Conservation (phyloP, 75 land plant species). For the Isoetes taiwanensis region DNA sequence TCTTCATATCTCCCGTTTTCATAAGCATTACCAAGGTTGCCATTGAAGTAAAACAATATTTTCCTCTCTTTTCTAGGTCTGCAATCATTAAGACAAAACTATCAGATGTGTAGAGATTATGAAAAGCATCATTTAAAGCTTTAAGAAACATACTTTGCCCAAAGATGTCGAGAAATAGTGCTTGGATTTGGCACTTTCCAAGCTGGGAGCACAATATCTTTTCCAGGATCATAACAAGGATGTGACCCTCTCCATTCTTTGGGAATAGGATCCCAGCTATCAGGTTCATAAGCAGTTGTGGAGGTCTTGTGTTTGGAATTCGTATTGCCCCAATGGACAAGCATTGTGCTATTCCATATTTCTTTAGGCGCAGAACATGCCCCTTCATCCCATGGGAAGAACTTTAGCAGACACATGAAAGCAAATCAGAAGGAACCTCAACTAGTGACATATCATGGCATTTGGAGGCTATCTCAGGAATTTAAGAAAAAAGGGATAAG, state of each 20-base stretch:
- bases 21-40: conserved; percentile 74
- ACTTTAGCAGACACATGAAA: conserved; percentile 36
- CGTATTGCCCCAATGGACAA: conserved; percentile 97
- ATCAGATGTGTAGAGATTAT: no score
- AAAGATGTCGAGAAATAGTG: conserved; percentile 28
- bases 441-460: no score
- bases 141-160: conserved; percentile 70
- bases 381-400: conserved; percentile 98
- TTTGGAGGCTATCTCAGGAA: no score
- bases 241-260: conserved; percentile 55
- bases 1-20: conserved; percentile 62
- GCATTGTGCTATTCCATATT: conserved; percentile 93
- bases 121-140: not conserved
- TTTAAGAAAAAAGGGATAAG: no score
- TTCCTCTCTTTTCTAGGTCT: conserved; percentile 47
- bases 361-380: conserved; percentile 98
- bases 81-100: conserved; percentile 9
- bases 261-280: conserved; percentile 72
- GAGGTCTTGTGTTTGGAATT: conserved; percentile 76
- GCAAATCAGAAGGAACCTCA: no score
- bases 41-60: conserved; percentile 82
- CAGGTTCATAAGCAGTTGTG: conserved; percentile 76
- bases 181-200: conserved; percentile 70
- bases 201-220: conserved; percentile 91
- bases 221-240: conserved; percentile 79